Base-by-base conservation (phyloP, 495 filamentous ascomycete genomes). In the Aspergillus leporis region DNA sequence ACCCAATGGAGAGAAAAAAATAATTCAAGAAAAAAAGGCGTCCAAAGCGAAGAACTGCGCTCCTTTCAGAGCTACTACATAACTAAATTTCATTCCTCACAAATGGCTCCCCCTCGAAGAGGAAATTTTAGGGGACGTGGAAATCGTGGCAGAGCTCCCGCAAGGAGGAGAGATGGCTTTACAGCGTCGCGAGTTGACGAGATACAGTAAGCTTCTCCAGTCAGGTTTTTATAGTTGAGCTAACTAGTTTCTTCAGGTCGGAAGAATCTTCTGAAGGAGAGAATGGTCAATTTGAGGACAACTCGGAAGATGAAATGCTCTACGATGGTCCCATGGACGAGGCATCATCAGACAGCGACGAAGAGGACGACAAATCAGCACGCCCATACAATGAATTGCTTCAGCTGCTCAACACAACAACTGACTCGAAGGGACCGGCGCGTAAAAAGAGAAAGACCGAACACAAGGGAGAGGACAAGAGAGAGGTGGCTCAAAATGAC, bases 371-470 rank as follows among this genome's bases (percentile, higher is more conserved):
- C 21, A 68, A 73, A 58, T 53, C 61, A 25, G 66, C 64, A 64
- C 65, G 78, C 51, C 80, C 89, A 1, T 91, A 91, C 63, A 81
- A 83, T 60, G 83, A 85, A 60, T 73, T 91, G 28, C 77, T 92
- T 66, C 81, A 89, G 61, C 80, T 86, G 46, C 73, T 92, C 28
- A 74, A 76, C 43, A 46, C 77, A 32, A 64, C 63, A 12, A 64
- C 74, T 25, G 81, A 86, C 14, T 73, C 80, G 7, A 77, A 78
- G 19, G 80, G 76, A 47, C 85, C 85, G 53, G 81, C 75, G 58
- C 72, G 80, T 12, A 96, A 93, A 69, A 83, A 81, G 71, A 79
- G 88, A 65, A 93, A 91, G 66, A 63, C 90, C 28, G 76, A 81
- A 18, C 79, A 80, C 36, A 54, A 61, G 21, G 32, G 53, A 5